Conservation (phyloP, 495 filamentous ascomycete species). For the Aspergillus funiculosus region DNA sequence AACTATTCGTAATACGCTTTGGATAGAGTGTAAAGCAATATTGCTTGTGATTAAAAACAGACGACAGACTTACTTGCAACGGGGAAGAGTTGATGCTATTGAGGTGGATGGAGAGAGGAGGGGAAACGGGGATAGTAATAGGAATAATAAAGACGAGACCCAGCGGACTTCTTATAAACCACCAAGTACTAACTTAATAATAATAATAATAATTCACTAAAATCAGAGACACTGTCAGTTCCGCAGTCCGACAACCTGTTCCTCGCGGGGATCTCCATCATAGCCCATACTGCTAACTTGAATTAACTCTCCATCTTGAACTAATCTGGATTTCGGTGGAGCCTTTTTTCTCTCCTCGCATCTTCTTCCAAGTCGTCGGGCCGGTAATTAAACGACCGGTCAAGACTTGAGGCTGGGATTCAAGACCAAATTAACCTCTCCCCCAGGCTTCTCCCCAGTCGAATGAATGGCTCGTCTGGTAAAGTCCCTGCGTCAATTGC, state of each 20-base stretch:
- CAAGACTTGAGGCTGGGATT: no score
- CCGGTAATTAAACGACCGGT: no score
- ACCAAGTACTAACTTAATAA: no score
- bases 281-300: not conserved
- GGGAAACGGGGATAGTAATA: no score
- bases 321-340: constrained; percentile 6
- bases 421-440: not conserved
- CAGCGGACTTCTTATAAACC: no score
- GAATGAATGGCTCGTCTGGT: constrained; percentile 38
- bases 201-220: no score
- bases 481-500: constrained; percentile 30
- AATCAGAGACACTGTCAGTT: no score
- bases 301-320: not conserved
- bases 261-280: constrained; percentile 9
- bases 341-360: constrained; percentile 3
- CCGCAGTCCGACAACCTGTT: no score
- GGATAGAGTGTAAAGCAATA: not conserved
- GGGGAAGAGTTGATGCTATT: not conserved
- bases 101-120: not conserved
- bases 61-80: no score
- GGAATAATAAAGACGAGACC: no score
- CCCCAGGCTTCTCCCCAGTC: no score
- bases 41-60: no score
- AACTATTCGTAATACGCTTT: not conserved
- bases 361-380: not conserved